Evolutionary conservation across 139 green algal species (phyloP), one percentile per base, ranked within the genome.

Genomic region (Picochlorum sp.): DNA sequence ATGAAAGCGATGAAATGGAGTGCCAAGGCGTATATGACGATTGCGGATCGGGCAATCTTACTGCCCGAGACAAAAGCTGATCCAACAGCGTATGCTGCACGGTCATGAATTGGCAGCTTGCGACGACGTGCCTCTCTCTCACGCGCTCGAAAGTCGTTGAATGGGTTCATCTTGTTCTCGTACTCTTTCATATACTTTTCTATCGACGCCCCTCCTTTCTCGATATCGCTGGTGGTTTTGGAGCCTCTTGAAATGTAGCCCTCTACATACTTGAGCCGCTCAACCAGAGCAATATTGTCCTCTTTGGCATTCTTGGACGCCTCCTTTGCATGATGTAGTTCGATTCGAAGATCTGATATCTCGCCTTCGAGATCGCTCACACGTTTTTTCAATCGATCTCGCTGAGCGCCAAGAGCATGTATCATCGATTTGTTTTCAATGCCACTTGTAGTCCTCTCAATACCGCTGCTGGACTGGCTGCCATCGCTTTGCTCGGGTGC

Each of bases 221-320:
- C 84, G 54, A 85, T 26, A 64, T 91, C 85, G 23, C 67, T 65
- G 4, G 24, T 59, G 56, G 63, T 62, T 41, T 61, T 31, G 41
- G 57, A 21, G 24, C 38, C 50, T n/a, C 41, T 66, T 20, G 15
- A 9, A 41, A 55, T 28, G 41, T 49, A 65, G 16, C 28, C 21
- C 54, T 90, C 77, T 62, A 92, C 78, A 71, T 82, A 97, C 47
- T 81, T 79, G 37, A 97, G 75, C 51, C 90, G 78, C 77, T 96
- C 91, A 24, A 92, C 75, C 2, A 97, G 81, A 1, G 87, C 85
- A n/a, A 97, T 66, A 63, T 97, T 97, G 77, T 97, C 91, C 0
- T 83, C 83, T 11, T 77, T 66, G 6, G 74, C 67, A 3, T 81
- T 74, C 23, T 79, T 76, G 6, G 78, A 49, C 3, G 69, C 58